phyloP scores from a whole-genome alignment of 2,329 filamentous ascomycete species.

The Talaromyces sp. region DNA sequence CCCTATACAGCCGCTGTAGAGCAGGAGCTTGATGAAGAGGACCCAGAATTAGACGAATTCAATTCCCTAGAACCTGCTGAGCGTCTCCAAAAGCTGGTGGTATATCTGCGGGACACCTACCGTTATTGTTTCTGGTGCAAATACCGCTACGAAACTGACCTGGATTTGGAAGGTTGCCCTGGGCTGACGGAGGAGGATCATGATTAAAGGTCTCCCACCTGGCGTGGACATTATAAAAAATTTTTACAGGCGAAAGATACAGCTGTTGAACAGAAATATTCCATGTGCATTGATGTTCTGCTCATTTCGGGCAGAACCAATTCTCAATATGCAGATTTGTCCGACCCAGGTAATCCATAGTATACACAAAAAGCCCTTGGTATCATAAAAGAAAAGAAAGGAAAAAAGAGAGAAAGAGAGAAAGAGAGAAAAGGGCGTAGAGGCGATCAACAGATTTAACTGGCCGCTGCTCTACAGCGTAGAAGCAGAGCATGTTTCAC shows the following conservation, averaged over 20 bases:
- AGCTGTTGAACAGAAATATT: background rate
- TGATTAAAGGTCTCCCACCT: conserved; percentile 48
- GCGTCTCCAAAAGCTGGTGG: conserved; percentile 66
- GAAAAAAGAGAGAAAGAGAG: background rate
- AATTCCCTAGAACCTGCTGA: conserved; percentile 69
- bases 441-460: conserved; percentile 3
- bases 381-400: conserved; percentile 24
- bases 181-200: conserved; percentile 84
- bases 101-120: conserved; percentile 70
- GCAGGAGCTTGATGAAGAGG: conserved; percentile 69
- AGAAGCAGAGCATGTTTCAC: background rate
- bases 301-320: background rate
- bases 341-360: conserved; percentile 14
- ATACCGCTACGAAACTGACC: conserved; percentile 64
- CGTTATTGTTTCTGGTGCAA: conserved; percentile 98
- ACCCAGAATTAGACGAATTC: conserved; percentile 79
- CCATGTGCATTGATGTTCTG: conserved; percentile 2
- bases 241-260: background rate
- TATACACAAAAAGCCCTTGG: conserved; percentile 24
- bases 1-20: conserved; percentile 40
- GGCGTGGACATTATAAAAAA: background rate
- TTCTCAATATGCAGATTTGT: conserved; percentile 11
- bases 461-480: conserved; percentile 1
- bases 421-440: too few relatives aligned
- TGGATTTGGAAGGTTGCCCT: conserved; percentile 85